phyloP scores from a whole-genome alignment of 306 rosid species.

The Hippophae gyantsensis region DNA sequence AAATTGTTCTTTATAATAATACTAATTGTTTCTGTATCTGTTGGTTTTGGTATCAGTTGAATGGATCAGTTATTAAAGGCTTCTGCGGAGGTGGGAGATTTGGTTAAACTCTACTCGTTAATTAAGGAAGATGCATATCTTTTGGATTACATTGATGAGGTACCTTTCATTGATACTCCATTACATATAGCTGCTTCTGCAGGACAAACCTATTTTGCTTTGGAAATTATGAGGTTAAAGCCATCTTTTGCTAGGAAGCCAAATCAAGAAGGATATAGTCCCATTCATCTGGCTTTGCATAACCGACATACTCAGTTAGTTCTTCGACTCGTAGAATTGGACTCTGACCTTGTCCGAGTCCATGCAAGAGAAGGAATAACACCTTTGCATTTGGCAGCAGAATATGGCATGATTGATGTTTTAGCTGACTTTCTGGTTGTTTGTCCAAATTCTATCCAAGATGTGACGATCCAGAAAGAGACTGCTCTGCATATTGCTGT shows the following conservation, averaged over 20 bases:
- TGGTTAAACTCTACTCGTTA: conserved; percentile 15
- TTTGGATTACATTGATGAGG: conserved; percentile 2
- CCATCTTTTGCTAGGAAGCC: conserved; percentile 31
- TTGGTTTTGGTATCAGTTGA: too few species aligned
- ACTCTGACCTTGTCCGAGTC: conserved; percentile 25
- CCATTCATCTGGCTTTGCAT: conserved; percentile 30
- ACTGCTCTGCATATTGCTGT: conserved; percentile 35
- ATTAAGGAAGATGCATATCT: conserved; percentile 16
- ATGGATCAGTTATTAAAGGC: neutral
- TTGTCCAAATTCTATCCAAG: conserved; percentile 30
- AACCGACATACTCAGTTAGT: conserved; percentile 8
- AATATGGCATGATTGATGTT: conserved; percentile 10
- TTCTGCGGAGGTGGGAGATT: conserved; percentile 16
- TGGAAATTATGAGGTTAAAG: conserved; percentile 33
- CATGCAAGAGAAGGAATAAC: conserved; percentile 30
- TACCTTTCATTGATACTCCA: conserved; percentile 33
- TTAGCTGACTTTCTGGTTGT: conserved; percentile 16
- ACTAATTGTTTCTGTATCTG: too few species aligned
- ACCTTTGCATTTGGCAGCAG: conserved; percentile 30
- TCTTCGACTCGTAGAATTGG: conserved; percentile 6
- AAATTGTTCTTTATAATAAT: too few species aligned
- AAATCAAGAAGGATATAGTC: conserved; percentile 21
- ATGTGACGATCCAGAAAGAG: conserved; percentile 24
- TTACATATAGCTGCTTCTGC: conserved; percentile 25
- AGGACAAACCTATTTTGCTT: conserved; percentile 19